A percentile compares a stretch with the other conserved stretches of the same genome.
These are phyloP conservation scores for Populus euphratica DNA, from an alignment of 345 rosid genomes.

Conservation along the genomic window DNA sequence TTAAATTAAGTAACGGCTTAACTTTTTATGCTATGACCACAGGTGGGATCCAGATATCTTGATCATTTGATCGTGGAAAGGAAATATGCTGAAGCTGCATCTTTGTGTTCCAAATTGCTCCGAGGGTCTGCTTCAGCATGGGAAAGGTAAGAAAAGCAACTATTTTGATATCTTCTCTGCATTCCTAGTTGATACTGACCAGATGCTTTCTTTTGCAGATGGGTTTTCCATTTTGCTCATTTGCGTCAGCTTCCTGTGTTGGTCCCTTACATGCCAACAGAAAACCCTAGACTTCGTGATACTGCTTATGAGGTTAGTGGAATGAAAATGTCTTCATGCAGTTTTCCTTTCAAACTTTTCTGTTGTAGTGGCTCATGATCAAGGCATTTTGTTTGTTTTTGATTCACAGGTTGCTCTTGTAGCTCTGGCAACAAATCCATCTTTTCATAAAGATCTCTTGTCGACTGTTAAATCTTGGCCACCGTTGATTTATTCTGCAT, in stretches of 20 bases:
- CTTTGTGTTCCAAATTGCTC: slow-evolving; percentile 90
- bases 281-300: slow-evolving; percentile 88
- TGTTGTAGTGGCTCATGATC: slow-evolving; percentile 12
- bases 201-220: slow-evolving; percentile 49
- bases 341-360: slow-evolving; percentile 1
- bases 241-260: slow-evolving; percentile 94
- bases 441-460: slow-evolving; percentile 74
- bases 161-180: slow-evolving; percentile 8
- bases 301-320: slow-evolving; percentile 88
- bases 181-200: slow-evolving; percentile 21
- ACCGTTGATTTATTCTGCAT: slow-evolving; percentile 65
- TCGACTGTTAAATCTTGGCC: slow-evolving; percentile 98
- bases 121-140: slow-evolving; percentile 93
- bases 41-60: slow-evolving; percentile 99
- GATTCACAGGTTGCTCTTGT: slow-evolving; percentile 83
- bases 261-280: slow-evolving; percentile 93
- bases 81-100: slow-evolving; percentile 95
- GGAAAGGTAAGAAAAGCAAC: slow-evolving; percentile 71
- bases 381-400: slow-evolving; percentile 17
- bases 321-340: neutral
- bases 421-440: slow-evolving; percentile 91
- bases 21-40: slow-evolving; percentile 21
- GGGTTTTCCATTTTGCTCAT: slow-evolving; percentile 99
- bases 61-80: slow-evolving; percentile 98
- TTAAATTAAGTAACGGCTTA: slow-evolving; percentile 4